A percentile compares a stretch with the other conserved stretches of the same genome.
Evolutionary conservation across 345 rosid genomes (phyloP).

Genomic region (Durio zibethinus): DNA sequence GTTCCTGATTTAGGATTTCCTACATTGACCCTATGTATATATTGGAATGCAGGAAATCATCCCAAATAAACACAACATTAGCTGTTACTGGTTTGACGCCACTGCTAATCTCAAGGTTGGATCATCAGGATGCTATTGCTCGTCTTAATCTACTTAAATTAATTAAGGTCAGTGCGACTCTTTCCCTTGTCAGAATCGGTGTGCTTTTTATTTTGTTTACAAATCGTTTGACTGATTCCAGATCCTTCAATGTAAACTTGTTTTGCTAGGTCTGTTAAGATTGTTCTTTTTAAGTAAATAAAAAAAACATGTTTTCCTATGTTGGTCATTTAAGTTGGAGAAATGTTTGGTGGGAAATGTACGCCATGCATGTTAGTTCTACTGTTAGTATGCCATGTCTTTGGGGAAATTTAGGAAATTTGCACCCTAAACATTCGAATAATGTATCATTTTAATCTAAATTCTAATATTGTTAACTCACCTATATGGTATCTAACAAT

Average conservation of each 20-base stretch:
- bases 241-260: neutral
- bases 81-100: constrained; percentile 98
- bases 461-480: too few species aligned
- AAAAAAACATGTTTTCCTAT: neutral
- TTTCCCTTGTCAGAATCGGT: neutral
- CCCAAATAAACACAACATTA: constrained; percentile 82
- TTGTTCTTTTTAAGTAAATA: neutral
- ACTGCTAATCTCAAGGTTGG: constrained; percentile 74
- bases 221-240: neutral
- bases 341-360: neutral
- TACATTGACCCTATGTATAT: constrained; percentile 3
- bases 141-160: constrained; percentile 90
- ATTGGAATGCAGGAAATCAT: constrained; percentile 72
- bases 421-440: too few species aligned
- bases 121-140: constrained; percentile 97
- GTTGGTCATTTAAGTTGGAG: neutral
- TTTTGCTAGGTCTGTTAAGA: neutral
- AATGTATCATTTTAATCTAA: too few species aligned
- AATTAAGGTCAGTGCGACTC: constrained; percentile 58
- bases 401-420: neutral
- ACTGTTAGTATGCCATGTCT: neutral
- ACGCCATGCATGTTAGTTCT: neutral
- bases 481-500: too few species aligned
- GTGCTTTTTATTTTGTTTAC: neutral
- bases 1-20: neutral